A percentile compares a stretch with the other conserved stretches of the same genome.
phyloP scores from a whole-genome alignment of 2,329 filamentous ascomycete genomes.

The Beauveria caledonica region DNA sequence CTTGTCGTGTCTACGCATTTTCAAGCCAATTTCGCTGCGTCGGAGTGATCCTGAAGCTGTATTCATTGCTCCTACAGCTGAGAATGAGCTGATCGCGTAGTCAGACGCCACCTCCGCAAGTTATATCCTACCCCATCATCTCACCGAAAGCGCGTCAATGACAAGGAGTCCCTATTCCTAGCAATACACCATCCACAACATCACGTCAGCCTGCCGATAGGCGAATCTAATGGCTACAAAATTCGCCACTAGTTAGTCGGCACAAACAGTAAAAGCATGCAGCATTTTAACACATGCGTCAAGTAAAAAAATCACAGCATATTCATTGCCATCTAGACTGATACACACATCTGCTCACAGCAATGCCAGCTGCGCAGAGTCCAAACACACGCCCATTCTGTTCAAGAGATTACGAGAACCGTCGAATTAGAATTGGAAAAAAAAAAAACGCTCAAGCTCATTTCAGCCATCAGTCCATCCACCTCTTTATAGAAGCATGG shows the following conservation, averaged over 20 bases:
- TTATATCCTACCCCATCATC: background rate
- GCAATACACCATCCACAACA: background rate
- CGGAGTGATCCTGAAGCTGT: too few species aligned
- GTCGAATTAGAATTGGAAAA: constrained; percentile 2
- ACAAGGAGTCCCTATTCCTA: background rate
- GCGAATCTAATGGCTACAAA: background rate
- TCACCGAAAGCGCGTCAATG: background rate
- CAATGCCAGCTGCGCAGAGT: background rate
- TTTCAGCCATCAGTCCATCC: background rate
- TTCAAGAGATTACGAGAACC: constrained; percentile 3
- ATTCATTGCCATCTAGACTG: constrained; percentile 11
- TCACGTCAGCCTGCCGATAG: background rate
- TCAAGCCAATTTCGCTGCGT: too few species aligned
- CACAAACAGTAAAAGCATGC: too few species aligned
- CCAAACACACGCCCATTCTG: background rate
- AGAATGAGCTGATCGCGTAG: too few species aligned
- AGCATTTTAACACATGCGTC: background rate
- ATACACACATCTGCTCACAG: constrained; percentile 6
- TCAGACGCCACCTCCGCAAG: too few species aligned
- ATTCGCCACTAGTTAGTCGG: too few species aligned
- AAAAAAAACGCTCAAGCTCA: background rate
- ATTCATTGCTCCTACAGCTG: too few species aligned
- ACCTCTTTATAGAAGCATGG: constrained; percentile 2
- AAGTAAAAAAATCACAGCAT: background rate
- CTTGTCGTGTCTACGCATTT: too few species aligned